These are phyloP conservation scores for Amoebophrya sp. DNA, from an alignment of 169 alveolate genomes.

Conservation along the genomic window DNA sequence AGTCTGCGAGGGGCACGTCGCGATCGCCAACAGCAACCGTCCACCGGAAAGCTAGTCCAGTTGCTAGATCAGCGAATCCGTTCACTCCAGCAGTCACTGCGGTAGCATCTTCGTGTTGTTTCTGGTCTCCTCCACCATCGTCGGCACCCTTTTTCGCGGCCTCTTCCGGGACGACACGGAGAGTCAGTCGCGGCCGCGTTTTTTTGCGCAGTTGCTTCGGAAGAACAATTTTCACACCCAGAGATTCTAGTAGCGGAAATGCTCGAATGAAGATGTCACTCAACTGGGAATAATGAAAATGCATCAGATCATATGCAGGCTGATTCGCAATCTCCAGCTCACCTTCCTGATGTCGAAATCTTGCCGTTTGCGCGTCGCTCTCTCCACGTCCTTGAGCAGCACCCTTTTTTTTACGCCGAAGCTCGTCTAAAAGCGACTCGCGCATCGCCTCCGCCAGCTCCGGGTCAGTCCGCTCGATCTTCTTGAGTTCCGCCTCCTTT, in stretches of 20 bases:
- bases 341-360: not conserved
- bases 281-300: not conserved
- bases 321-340: not conserved
- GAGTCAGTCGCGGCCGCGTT: not conserved
- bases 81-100: not conserved
- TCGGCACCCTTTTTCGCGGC: not conserved
- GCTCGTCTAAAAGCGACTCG: not conserved
- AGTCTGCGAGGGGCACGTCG: not conserved
- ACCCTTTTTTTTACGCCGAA: not conserved
- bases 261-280: not conserved
- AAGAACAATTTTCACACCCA: constrained; percentile 3
- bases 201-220: not conserved
- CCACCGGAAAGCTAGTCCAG: not conserved
- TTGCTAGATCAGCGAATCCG: not conserved
- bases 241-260: not conserved
- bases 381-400: not conserved
- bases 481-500: not conserved
- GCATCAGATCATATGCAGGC: not conserved
- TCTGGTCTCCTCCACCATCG: no score
- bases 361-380: not conserved
- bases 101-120: not conserved
- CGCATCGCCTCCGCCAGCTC: not conserved
- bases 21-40: not conserved
- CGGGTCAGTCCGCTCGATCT: not conserved
- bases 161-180: not conserved